phyloP scores from a whole-genome alignment of 2,329 filamentous ascomycete species.

The Aspergillus japonicus region DNA sequence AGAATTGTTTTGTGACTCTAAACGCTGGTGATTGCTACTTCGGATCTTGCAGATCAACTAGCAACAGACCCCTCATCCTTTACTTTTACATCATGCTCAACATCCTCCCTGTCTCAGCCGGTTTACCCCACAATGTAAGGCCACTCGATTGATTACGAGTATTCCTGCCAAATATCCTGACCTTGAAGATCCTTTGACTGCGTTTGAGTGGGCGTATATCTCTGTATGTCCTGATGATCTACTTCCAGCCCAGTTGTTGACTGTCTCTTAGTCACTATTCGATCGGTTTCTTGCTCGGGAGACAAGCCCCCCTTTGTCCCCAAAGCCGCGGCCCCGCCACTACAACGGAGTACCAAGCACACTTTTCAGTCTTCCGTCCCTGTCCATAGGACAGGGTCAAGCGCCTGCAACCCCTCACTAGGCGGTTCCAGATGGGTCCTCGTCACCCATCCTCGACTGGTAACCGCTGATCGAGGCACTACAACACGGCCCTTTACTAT shows the following conservation, averaged over 20 bases:
- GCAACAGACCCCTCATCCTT: background rate
- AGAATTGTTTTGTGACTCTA: too few relatives aligned
- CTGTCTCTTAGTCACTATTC: background rate
- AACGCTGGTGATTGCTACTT: too few relatives aligned
- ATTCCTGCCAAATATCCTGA: background rate
- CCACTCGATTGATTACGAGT: background rate
- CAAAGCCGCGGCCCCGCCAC: background rate
- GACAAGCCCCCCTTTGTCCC: background rate
- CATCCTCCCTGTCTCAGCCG: too few relatives aligned
- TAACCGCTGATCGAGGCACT: background rate
- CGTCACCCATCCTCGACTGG: background rate
- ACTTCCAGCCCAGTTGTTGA: too few relatives aligned
- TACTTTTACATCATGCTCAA: background rate
- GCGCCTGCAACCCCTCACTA: constrained; percentile 1
- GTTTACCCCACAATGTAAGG: too few relatives aligned
- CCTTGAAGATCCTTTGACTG: background rate
- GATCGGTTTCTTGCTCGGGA: background rate
- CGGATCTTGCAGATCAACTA: background rate
- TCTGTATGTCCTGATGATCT: background rate
- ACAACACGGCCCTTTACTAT: background rate
- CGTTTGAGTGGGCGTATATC: background rate
- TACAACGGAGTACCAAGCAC: background rate
- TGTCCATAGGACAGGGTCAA: constrained; percentile 8
- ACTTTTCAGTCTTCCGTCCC: background rate
- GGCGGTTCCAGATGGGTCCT: background rate